These are phyloP conservation scores for Camptophora hylomeconis DNA, from an alignment of 2,329 filamentous ascomycete genomes.

Conservation along the genomic window DNA sequence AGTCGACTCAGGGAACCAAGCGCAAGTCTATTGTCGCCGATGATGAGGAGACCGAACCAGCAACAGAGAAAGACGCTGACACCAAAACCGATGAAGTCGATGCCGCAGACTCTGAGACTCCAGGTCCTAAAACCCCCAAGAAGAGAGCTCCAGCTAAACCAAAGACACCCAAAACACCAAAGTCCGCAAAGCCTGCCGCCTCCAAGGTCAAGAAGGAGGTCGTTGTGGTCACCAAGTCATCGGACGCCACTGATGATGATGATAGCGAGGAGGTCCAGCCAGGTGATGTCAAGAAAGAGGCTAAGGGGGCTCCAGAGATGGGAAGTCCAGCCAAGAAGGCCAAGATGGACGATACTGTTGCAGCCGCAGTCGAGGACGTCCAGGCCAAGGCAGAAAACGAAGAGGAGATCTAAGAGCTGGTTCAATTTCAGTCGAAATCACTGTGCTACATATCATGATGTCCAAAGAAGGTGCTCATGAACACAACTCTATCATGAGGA, in stretches of 20 bases:
- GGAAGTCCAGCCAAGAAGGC: slow-evolving; percentile 1
- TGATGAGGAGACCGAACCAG: slow-evolving; percentile 1
- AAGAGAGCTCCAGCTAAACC: neutral
- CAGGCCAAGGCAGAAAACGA: slow-evolving; percentile 3
- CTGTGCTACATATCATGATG: too few relatives aligned
- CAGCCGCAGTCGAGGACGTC: too few relatives aligned
- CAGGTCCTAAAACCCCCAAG: slow-evolving; percentile 1
- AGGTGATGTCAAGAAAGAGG: neutral
- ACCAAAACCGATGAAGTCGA: neutral
- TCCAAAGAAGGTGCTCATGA: too few relatives aligned
- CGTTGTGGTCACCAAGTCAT: neutral
- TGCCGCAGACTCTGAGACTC: neutral
- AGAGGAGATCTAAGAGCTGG: neutral
- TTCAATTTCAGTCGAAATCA: too few relatives aligned
- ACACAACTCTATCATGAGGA: too few relatives aligned
- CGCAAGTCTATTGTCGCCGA: slow-evolving; percentile 8
- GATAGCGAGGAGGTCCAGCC: neutral
- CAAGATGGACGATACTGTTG: neutral
- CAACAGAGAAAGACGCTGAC: neutral
- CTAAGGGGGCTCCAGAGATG: neutral
- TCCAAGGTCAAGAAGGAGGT: slow-evolving; percentile 1
- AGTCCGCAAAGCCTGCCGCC: slow-evolving; percentile 2
- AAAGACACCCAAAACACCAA: slow-evolving; percentile 4
- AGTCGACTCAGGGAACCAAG: slow-evolving; percentile 6
- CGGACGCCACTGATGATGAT: neutral